These are phyloP conservation scores for Plenodomus tracheiphilus DNA, from an alignment of 2,329 filamentous ascomycete genomes.

Conservation along the genomic window DNA sequence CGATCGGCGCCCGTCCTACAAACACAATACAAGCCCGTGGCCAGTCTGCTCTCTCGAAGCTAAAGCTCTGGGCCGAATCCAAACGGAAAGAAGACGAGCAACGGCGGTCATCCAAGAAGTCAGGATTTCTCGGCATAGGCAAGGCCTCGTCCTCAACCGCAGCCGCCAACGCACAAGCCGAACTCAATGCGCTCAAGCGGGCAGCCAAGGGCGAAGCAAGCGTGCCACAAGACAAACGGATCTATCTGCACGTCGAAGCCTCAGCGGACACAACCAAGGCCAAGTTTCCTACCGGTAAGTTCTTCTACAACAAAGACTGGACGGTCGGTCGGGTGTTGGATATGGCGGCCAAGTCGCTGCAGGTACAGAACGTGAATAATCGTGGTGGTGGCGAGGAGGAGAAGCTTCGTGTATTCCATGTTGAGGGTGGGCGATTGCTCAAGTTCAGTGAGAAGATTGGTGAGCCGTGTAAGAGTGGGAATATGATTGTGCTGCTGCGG, in stretches of 20 bases:
- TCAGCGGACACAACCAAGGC: slow-evolving; percentile 82
- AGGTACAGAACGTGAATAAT: slow-evolving; percentile 85
- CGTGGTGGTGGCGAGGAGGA: slow-evolving; percentile 74
- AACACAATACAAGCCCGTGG: slow-evolving; percentile 61
- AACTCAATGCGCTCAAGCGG: slow-evolving; percentile 79
- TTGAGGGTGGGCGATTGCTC: slow-evolving; percentile 83
- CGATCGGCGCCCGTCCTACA: slow-evolving; percentile 56
- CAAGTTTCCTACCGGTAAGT: slow-evolving; percentile 70
- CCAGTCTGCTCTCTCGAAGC: slow-evolving; percentile 68
- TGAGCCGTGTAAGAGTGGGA: slow-evolving; percentile 71
- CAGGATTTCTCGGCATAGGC: slow-evolving; percentile 28
- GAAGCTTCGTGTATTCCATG: slow-evolving; percentile 85
- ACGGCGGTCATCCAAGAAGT: slow-evolving; percentile 24
- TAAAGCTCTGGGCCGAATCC: slow-evolving; percentile 78
- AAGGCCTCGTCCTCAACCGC: slow-evolving; percentile 21
- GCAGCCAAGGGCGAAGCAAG: slow-evolving; percentile 88
- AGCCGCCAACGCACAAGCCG: slow-evolving; percentile 66
- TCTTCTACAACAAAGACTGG: slow-evolving; percentile 69
- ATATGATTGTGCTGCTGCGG: slow-evolving; percentile 85
- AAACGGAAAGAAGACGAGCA: slow-evolving; percentile 74
- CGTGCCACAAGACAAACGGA: slow-evolving; percentile 76
- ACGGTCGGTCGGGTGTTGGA: slow-evolving; percentile 84
- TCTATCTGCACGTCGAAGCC: slow-evolving; percentile 90
- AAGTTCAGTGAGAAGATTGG: slow-evolving; percentile 89
- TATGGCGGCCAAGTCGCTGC: slow-evolving; percentile 73